These are phyloP conservation scores for maize (Zea mays) DNA, from an alignment of 176 grass and related monocot species.

Conservation along the genomic window DNA sequence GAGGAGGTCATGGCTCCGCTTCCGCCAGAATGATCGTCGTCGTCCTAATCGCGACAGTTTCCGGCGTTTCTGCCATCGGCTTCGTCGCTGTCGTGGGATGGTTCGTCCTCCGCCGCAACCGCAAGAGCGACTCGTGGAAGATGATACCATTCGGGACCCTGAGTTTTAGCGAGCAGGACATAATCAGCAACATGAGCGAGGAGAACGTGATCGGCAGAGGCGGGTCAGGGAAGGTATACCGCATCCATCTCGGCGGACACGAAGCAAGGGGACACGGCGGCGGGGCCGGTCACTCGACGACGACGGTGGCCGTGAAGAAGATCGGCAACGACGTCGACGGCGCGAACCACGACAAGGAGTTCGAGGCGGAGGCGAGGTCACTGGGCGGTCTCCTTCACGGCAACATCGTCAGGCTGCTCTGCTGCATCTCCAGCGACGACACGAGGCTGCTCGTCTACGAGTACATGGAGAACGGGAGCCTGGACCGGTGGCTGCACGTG, in stretches of 20 bases:
- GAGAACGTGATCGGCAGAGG: slow-evolving; percentile 57
- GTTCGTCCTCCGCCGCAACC: slow-evolving; percentile 1
- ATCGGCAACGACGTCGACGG: slow-evolving; percentile 29
- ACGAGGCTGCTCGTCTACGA: slow-evolving; percentile 56
- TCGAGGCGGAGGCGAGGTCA: slow-evolving; percentile 48
- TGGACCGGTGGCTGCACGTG: slow-evolving; percentile 41
- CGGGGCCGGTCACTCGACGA: neutral
- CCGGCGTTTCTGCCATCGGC: neutral
- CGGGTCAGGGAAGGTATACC: slow-evolving; percentile 57
- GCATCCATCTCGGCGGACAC: slow-evolving; percentile 4
- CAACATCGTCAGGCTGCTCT: slow-evolving; percentile 59
- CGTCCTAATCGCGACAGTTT: neutral
- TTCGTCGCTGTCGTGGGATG: slow-evolving; percentile 11
- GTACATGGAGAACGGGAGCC: slow-evolving; percentile 59
- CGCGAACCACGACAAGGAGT: slow-evolving; percentile 34
- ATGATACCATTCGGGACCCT: slow-evolving; percentile 39
- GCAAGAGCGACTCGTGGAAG: slow-evolving; percentile 37
- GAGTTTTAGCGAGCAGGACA: slow-evolving; percentile 36
- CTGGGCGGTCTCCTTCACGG: slow-evolving; percentile 44
- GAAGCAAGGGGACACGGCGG: neutral
- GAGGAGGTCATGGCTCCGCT: neutral
- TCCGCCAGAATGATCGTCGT: neutral
- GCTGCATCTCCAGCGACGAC: slow-evolving; percentile 39
- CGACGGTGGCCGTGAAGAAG: slow-evolving; percentile 46
- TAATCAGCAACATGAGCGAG: slow-evolving; percentile 39